Base-by-base conservation (phyloP, 352 stramenopile species). In the Chrysophaeum taylorii region DNA sequence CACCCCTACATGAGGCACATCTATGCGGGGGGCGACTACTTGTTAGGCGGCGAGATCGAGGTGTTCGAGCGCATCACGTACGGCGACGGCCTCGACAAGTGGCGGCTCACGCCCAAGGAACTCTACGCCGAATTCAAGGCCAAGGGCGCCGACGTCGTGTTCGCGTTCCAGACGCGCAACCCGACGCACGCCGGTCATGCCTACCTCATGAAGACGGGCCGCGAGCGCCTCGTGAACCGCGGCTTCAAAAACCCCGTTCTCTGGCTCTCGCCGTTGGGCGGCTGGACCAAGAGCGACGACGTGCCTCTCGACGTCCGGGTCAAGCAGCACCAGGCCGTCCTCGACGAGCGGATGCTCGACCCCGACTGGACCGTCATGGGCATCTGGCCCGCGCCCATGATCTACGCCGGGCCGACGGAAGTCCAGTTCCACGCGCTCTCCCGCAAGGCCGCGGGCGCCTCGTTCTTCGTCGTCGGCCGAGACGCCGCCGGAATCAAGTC, bases 381-480 rank as follows among this genome's bases (percentile, higher is more conserved):
- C 39, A 98, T 98, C 73, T 98, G 94, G 94, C 94, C 94, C 36
- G 91, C 92, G 71, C 94, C 94, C 5, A 98, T 98, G 93, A 95
- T 98, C 57, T 98, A 98, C 80, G 94, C 92, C 33, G 94, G 94
- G 16, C 94, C 94, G 16, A 96, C 92, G 18, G 94, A 98, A 78
- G 94, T 98, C 45, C 87, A 97, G 78, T 98, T 96, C 85, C 94
- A 98, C 81, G 94, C 94, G 57, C 98, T 98, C 83, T 96, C 87
- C 69, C 86, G 94, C 57, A 91, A 94, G 75, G 96, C 91, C 57
- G 94, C 91, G 70, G 94, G 94, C 45, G 94, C 94, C 16, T 96
- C 88, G 50, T 98, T 96, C 80, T 98, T 98, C 76, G 92, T 98
- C 15, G 94, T 98, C 2, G 94, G 94, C 14, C 88, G 94, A 25